Evolutionary conservation across 805 yeast species (phyloP), one percentile per base, ranked within the genome.

Genomic region (Yarrowia bubula): DNA sequence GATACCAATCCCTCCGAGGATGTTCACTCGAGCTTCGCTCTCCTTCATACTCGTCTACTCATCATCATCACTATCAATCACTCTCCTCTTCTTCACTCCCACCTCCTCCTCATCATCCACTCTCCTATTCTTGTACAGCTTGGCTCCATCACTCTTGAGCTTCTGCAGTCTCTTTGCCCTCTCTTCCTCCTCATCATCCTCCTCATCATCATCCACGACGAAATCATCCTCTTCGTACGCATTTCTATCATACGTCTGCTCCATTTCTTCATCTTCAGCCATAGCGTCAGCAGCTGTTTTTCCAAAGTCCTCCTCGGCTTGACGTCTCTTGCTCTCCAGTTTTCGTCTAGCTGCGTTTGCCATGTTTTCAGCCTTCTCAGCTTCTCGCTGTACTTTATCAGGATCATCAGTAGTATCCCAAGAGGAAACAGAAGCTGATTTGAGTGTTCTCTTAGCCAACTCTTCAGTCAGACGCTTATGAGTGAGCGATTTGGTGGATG

Each of bases 401-500:
- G 82, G 82, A 68, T 79, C 82, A 60, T 77, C 80, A 8, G 70
- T 67, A 8, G 81, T 79, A 33, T 76, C 76, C 31, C 76, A 74
- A 50, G 71, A 73, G 42, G 80, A 76, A 28, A 78, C 75, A 15
- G 71, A 69, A 39, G 71, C 69, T 17, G 68, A 66, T 57, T 69
- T 70, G 66, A 70, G 72, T 64, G 73, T 73, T 41, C 72, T 71
- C 47, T 70, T 69, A n/a, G 75, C 75, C 41, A 79, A 72, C 38
- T 74, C 75, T 37, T 68, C 70, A 8, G 97, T 90, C 69, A 95
- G 81, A 72, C 86, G 84, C 70, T 84, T 82, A 75, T 93, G 98
- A 3, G 96, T 88, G 62, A 84, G 83, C 1, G 98, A 90, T 50
- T 84, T 82, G n/a, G 96, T 90, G 0, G 98, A 91, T 0, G 97